Evolutionary conservation across 768 basidiomycete genomes (phyloP).

Genomic region (Psilocybe cyanescens): DNA sequence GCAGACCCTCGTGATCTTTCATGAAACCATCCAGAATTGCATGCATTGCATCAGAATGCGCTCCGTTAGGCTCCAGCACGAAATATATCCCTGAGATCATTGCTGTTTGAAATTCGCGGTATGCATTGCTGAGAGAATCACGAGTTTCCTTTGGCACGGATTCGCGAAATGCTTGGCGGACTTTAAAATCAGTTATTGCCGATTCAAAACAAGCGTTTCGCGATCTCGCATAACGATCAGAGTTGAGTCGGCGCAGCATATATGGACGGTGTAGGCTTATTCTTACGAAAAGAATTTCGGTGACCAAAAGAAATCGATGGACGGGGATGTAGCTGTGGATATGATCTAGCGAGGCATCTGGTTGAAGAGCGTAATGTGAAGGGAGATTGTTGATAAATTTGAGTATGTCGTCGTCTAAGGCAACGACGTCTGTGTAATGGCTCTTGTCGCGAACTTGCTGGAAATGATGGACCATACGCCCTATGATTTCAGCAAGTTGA

Average conservation of each 20-base stretch:
- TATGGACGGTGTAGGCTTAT: conserved; percentile 89
- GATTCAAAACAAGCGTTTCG: conserved; percentile 90
- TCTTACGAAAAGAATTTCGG: conserved; percentile 87
- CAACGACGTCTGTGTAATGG: conserved; percentile 82
- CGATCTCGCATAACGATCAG: conserved; percentile 82
- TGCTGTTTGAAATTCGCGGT: conserved; percentile 86
- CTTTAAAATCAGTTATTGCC: conserved; percentile 83
- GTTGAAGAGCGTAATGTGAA: conserved; percentile 74
- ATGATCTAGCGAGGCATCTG: conserved; percentile 80
- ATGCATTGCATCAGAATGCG: conserved; percentile 73
- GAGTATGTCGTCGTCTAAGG: conserved; percentile 83
- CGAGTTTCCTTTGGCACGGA: conserved; percentile 63
- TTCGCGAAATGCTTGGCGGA: conserved; percentile 71
- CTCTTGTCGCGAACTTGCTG: conserved; percentile 80
- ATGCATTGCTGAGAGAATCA: conserved; percentile 78
- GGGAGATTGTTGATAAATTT: conserved; percentile 79
- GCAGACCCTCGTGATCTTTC: conserved; percentile 62
- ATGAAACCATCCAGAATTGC: conserved; percentile 80
- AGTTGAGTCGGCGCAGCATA: conserved; percentile 75
- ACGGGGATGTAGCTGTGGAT: conserved; percentile 67
- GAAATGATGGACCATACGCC: conserved; percentile 91
- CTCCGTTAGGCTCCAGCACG: conserved; percentile 75
- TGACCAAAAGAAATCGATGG: conserved; percentile 88
- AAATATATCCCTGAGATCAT: conserved; percentile 91
- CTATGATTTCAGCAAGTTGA: conserved; percentile 81